A percentile compares a stretch with the other conserved stretches of the same genome.
phyloP scores from a whole-genome alignment of 306 rosid genomes.

The Arachis hypogaea region DNA sequence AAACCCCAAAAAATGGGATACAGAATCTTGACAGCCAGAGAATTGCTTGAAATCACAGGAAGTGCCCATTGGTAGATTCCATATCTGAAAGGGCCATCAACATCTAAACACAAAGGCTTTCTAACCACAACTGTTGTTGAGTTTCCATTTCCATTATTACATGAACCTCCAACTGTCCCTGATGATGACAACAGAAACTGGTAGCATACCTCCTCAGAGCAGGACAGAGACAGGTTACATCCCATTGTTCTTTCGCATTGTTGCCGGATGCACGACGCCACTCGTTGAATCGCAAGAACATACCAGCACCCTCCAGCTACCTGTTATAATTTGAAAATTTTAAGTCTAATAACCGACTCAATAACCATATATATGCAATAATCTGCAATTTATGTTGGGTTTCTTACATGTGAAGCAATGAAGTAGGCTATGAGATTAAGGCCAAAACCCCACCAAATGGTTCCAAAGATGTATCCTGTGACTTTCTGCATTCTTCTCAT shows the following conservation, averaged over 20 bases:
- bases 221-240: slow-evolving; percentile 76
- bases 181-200: slow-evolving; percentile 47
- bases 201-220: slow-evolving; percentile 82
- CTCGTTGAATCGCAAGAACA: slow-evolving; percentile 95
- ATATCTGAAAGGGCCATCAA: slow-evolving; percentile 71
- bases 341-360: no score
- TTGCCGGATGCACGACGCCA: slow-evolving; percentile 79
- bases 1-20: slow-evolving; percentile 99
- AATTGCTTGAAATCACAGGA: slow-evolving; percentile 95
- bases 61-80: slow-evolving; percentile 98
- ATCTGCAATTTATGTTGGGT: background rate
- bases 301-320: slow-evolving; percentile 99
- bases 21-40: slow-evolving; percentile 82
- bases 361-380: no score
- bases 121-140: slow-evolving; percentile 25
- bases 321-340: slow-evolving; percentile 31
- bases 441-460: slow-evolving; percentile 99
- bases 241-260: slow-evolving; percentile 65
- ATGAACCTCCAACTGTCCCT: slow-evolving; percentile 43
- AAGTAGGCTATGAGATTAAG: slow-evolving; percentile 97
- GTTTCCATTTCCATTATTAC: slow-evolving; percentile 61
- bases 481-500: slow-evolving; percentile 98
- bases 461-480: slow-evolving; percentile 96
- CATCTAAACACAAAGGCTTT: slow-evolving; percentile 81
- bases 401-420: slow-evolving; percentile 94